Evolutionary conservation across 2,329 filamentous ascomycete genomes (phyloP).

Genomic region (Scedosporium apiospermum): DNA sequence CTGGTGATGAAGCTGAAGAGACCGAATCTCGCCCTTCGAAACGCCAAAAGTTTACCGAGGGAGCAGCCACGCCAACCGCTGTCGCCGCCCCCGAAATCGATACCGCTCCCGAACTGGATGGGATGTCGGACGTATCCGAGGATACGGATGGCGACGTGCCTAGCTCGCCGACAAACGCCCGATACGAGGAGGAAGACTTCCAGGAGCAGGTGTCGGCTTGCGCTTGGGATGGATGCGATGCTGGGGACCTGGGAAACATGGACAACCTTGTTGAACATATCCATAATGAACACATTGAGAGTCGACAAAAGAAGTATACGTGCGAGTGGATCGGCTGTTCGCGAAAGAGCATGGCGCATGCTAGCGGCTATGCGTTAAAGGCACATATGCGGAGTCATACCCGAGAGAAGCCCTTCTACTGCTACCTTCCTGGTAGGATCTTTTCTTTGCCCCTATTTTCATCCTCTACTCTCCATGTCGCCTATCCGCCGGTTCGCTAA

Average conservation of each 20-base stretch:
- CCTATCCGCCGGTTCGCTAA: slow-evolving; percentile 10
- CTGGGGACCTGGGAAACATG: slow-evolving; percentile 68
- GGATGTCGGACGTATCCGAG: slow-evolving; percentile 68
- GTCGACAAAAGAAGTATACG: slow-evolving; percentile 91
- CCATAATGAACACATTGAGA: slow-evolving; percentile 89
- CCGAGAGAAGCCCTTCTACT: slow-evolving; percentile 96
- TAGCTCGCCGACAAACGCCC: slow-evolving; percentile 56
- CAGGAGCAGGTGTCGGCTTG: slow-evolving; percentile 72
- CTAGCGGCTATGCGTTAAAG: slow-evolving; percentile 89
- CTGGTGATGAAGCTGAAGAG: slow-evolving; percentile 26
- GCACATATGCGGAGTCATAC: slow-evolving; percentile 98
- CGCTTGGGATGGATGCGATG: slow-evolving; percentile 66
- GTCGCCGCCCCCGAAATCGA: slow-evolving; percentile 31
- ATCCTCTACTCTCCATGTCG: not conserved
- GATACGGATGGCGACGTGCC: slow-evolving; percentile 84
- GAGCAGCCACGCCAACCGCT: slow-evolving; percentile 35
- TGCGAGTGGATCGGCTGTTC: slow-evolving; percentile 93
- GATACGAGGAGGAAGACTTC: slow-evolving; percentile 64
- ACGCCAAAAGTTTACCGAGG: slow-evolving; percentile 34
- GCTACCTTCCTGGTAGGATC: slow-evolving; percentile 72
- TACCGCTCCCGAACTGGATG: slow-evolving; percentile 42
- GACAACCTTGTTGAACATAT: slow-evolving; percentile 74
- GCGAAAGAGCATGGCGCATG: slow-evolving; percentile 82
- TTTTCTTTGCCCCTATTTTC: not conserved
- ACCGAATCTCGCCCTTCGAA: slow-evolving; percentile 33